phyloP scores from a whole-genome alignment of 2,329 filamentous ascomycete species.

The Talaromyces sp. region DNA sequence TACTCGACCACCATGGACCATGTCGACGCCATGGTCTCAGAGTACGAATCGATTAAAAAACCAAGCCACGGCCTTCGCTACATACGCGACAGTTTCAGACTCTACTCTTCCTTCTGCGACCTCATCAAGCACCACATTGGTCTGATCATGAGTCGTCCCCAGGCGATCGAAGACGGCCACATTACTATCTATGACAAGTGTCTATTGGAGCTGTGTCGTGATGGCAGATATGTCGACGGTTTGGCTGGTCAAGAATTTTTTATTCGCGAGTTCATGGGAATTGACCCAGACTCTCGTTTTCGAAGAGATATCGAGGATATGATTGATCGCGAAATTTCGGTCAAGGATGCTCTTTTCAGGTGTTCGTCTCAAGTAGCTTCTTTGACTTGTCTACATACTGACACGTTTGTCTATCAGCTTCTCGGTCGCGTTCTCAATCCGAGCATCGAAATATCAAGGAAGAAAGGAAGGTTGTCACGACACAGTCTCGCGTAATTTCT shows the following conservation, averaged over 20 bases:
- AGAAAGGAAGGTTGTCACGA: background rate
- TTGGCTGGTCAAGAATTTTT: slow-evolving; percentile 38
- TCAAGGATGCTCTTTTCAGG: slow-evolving; percentile 26
- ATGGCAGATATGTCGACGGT: slow-evolving; percentile 30
- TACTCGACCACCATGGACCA: slow-evolving; percentile 17
- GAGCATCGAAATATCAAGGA: background rate
- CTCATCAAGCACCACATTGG: slow-evolving; percentile 35
- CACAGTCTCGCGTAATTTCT: background rate
- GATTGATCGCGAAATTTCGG: slow-evolving; percentile 28
- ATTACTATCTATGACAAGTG: slow-evolving; percentile 42
- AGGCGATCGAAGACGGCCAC: slow-evolving; percentile 33
- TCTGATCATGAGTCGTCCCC: slow-evolving; percentile 36
- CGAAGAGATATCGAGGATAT: slow-evolving; percentile 23
- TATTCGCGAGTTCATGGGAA: slow-evolving; percentile 38
- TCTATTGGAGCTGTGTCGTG: slow-evolving; percentile 34
- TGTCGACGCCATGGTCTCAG: slow-evolving; percentile 28
- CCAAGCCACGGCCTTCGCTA: slow-evolving; percentile 30
- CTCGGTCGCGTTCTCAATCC: background rate
- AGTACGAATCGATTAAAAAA: slow-evolving; percentile 26
- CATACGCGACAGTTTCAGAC: slow-evolving; percentile 27
- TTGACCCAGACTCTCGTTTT: slow-evolving; percentile 23
- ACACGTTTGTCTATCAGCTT: background rate
- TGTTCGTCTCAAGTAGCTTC: slow-evolving; percentile 21
- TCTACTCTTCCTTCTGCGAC: slow-evolving; percentile 28
- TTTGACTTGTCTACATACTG: background rate